Conservation (phyloP, 2,329 filamentous ascomycete species). For the Spiromastix sp. region DNA sequence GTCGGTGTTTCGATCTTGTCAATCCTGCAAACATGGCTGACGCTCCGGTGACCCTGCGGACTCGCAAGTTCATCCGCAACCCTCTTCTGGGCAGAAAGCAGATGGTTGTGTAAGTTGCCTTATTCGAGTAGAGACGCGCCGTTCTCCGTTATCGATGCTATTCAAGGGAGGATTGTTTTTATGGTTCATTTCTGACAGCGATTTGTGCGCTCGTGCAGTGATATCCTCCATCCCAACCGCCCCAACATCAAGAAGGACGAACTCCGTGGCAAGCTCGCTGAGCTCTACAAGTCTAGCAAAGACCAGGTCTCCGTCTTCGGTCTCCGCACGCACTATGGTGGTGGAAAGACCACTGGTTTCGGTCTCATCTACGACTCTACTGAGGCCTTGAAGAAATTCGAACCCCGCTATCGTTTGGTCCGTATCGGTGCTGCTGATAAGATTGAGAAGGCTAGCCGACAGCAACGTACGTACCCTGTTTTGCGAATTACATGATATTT, state of each 20-base stretch:
- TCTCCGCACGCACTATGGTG: slow-evolving; percentile 97
- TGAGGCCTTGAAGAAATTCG: slow-evolving; percentile 99
- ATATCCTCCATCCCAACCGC: slow-evolving; percentile 98
- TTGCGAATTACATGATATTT: slow-evolving; percentile 1
- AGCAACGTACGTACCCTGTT: slow-evolving; percentile 93
- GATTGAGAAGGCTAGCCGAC: slow-evolving; percentile 94
- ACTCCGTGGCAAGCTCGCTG: slow-evolving; percentile 86
- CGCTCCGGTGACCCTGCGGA: slow-evolving; percentile 71
- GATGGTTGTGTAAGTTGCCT: slow-evolving; percentile 92
- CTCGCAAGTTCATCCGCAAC: slow-evolving; percentile 99
- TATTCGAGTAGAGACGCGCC: slow-evolving; percentile 4
- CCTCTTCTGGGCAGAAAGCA: slow-evolving; percentile 97
- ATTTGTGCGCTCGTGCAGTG: slow-evolving; percentile 47
- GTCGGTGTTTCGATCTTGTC: slow-evolving; percentile 15
- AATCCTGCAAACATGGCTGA: slow-evolving; percentile 73
- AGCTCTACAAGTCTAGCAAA: slow-evolving; percentile 97
- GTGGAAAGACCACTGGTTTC: slow-evolving; percentile 98
- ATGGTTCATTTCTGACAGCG: slow-evolving; percentile 14
- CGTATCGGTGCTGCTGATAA: slow-evolving; percentile 86
- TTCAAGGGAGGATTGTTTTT: slow-evolving; percentile 4
- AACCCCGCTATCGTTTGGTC: slow-evolving; percentile 95
- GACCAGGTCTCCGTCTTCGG: slow-evolving; percentile 97
- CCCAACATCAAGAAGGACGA: slow-evolving; percentile 99
- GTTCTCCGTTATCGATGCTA: slow-evolving; percentile 1
- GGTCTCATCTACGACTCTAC: slow-evolving; percentile 96